Conservation (phyloP, 164 flowering plant genomes). For the Protea cynaroides region DNA sequence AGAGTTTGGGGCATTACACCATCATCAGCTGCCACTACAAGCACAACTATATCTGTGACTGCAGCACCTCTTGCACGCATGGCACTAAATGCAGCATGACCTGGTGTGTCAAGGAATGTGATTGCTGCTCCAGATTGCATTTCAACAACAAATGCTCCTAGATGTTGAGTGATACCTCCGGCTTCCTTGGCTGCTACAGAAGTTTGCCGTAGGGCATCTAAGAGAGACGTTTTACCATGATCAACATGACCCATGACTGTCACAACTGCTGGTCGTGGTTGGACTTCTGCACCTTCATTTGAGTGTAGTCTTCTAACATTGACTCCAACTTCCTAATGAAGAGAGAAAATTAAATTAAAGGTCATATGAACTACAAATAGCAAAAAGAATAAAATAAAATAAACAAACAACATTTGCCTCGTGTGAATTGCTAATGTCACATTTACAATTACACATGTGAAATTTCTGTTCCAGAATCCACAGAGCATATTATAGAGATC, state of each 20-base stretch:
- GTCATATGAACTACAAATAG: too few relatives aligned
- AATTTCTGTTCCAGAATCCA: too few relatives aligned
- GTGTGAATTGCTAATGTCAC: too few relatives aligned
- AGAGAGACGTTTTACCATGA: constrained; percentile 94
- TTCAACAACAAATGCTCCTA: constrained; percentile 85
- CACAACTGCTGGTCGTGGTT: constrained; percentile 74
- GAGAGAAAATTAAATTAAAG: not conserved
- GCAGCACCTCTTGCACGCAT: constrained; percentile 98
- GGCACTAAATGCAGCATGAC: constrained; percentile 97
- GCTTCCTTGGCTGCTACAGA: constrained; percentile 89
- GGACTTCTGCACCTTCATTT: constrained; percentile 52
- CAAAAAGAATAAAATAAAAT: too few relatives aligned
- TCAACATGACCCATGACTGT: constrained; percentile 99
- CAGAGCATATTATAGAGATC: too few relatives aligned
- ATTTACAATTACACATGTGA: too few relatives aligned
- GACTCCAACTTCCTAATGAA: constrained; percentile 68
- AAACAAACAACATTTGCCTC: too few relatives aligned
- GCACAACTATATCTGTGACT: constrained; percentile 85
- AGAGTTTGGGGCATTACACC: constrained; percentile 96
- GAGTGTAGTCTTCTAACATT: constrained; percentile 69
- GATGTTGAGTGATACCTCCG: constrained; percentile 93
- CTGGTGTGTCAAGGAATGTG: constrained; percentile 93
- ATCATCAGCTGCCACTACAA: constrained; percentile 97
- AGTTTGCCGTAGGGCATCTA: constrained; percentile 86
- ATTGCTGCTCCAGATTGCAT: constrained; percentile 86